phyloP scores from a whole-genome alignment of 108 stramenopile species.

The Asterionellopsis glacialis region DNA sequence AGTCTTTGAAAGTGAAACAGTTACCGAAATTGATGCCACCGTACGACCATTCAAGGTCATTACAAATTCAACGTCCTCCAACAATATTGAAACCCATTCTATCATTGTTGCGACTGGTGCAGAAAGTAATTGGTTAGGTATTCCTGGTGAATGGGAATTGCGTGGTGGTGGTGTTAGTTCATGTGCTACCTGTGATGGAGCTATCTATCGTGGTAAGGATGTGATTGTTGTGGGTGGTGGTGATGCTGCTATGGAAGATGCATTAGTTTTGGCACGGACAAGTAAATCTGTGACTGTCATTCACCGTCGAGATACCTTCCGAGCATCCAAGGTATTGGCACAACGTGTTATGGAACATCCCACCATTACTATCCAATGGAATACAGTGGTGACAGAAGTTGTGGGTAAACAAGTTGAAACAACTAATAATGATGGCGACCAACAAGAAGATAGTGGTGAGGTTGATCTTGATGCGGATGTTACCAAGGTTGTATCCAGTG shows the following conservation, averaged over 20 bases:
- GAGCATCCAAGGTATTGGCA: constrained; percentile 87
- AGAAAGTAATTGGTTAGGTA: constrained; percentile 87
- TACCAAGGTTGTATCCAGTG: constrained; percentile 64
- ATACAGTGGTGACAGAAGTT: constrained; percentile 72
- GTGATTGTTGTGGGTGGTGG: constrained; percentile 95
- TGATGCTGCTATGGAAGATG: constrained; percentile 96
- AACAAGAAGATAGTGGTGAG: constrained; percentile 15
- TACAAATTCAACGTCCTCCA: constrained; percentile 59
- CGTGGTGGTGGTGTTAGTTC: constrained; percentile 88
- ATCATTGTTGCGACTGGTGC: constrained; percentile 95
- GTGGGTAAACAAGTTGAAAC: constrained; percentile 44
- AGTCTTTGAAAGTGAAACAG: constrained; percentile 72
- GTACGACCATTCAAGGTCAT: constrained; percentile 53
- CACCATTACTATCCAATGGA: constrained; percentile 80
- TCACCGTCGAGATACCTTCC: constrained; percentile 88
- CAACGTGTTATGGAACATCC: constrained; percentile 84
- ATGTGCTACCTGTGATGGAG: constrained; percentile 97
- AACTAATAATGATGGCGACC: constrained; percentile 12
- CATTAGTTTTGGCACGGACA: constrained; percentile 86
- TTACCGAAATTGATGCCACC: constrained; percentile 52
- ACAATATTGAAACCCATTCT: constrained; percentile 75
- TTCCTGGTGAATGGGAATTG: constrained; percentile 83
- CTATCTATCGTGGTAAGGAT: constrained; percentile 68
- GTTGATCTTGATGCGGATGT: constrained; percentile 52
- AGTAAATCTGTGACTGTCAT: constrained; percentile 80